These are phyloP conservation scores for Suzukiozyma palmioleophila DNA, from an alignment of 1,139 yeast species.

Conservation along the genomic window DNA sequence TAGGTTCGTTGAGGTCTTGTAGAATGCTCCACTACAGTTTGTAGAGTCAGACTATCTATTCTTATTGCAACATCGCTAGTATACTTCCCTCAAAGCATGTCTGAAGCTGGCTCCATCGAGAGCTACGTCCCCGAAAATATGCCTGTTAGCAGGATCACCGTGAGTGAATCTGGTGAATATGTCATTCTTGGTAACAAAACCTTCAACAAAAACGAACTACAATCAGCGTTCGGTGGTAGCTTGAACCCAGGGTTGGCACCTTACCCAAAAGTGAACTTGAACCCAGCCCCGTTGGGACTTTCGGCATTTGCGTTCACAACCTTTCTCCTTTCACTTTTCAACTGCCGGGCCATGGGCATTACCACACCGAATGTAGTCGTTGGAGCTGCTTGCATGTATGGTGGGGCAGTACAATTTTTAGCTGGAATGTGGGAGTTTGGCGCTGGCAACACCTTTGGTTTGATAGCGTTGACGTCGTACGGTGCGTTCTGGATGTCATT, in stretches of 20 bases:
- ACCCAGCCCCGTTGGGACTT: slow-evolving; percentile 61
- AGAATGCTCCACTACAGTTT: too few species aligned
- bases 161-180: slow-evolving; percentile 1
- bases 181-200: slow-evolving; percentile 2
- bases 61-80: too few species aligned
- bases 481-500: slow-evolving; percentile 44
- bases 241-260: slow-evolving; percentile 34
- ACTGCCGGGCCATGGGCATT: slow-evolving; percentile 41
- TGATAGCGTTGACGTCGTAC: slow-evolving; percentile 37
- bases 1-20: too few species aligned
- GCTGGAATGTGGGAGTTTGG: slow-evolving; percentile 52
- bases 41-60: too few species aligned
- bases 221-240: slow-evolving; percentile 38
- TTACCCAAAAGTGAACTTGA: slow-evolving; percentile 25
- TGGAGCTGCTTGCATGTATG: slow-evolving; percentile 42
- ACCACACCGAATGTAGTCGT: slow-evolving; percentile 35
- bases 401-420: slow-evolving; percentile 44
- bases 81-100: background rate
- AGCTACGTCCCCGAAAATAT: background rate
- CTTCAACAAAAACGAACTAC: slow-evolving; percentile 19
- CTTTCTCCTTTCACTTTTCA: slow-evolving; percentile 40
- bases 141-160: background rate
- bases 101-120: background rate
- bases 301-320: slow-evolving; percentile 51
- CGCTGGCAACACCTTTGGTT: slow-evolving; percentile 38